Base-by-base conservation (phyloP, 1,139 yeast species). In the Blastobotrys ciferrii region DNA sequence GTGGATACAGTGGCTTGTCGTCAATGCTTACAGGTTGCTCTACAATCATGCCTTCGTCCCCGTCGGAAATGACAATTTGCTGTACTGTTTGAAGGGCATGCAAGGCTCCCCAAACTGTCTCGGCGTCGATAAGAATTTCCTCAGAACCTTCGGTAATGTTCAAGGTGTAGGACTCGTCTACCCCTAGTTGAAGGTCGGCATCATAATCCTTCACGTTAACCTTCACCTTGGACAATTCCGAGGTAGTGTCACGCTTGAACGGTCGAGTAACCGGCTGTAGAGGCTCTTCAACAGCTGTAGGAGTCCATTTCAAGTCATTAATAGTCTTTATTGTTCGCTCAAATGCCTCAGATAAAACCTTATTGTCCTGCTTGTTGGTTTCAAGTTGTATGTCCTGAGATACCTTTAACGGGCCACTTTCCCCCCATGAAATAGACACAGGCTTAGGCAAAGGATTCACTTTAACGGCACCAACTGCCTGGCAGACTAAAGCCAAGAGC, bases 91-190 rank as follows among this genome's bases (percentile, higher is more conserved):
- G 63, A 11, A 75, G 61, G 0, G 73, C 77, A 56, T 73, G 72
- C 36, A 75, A 59, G 0, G 71, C 73, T 2, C 79, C 80, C 77
- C 77, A 75, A 2, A 63, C 54, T 0, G 76, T 74, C 3, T 51
- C 57, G 3, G 77, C 66, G 2, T 49, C 48, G 33, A 75, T 68
- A 1, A 42, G 23, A 19, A 71, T 58, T 20, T 23, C 41, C 12
- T 36, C 40, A 2, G 40, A 36, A 13, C 46, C 48, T 4, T 38
- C 25, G 20, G 44, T 32, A 12, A 54, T 45, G 3, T 49, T 44
- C 43, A 72, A 57, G 9, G 57, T 44, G 52, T 72, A 73, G 2
- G 70, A 59, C 59, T 73, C 76, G 54, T 72, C 65, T 13, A 72
- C 73, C 3, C 70, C 73, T 40, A 68, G 54, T 49, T 70, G 73